Evolutionary conservation across 768 basidiomycete species (phyloP).

Genomic region (Mrakia frigida): DNA sequence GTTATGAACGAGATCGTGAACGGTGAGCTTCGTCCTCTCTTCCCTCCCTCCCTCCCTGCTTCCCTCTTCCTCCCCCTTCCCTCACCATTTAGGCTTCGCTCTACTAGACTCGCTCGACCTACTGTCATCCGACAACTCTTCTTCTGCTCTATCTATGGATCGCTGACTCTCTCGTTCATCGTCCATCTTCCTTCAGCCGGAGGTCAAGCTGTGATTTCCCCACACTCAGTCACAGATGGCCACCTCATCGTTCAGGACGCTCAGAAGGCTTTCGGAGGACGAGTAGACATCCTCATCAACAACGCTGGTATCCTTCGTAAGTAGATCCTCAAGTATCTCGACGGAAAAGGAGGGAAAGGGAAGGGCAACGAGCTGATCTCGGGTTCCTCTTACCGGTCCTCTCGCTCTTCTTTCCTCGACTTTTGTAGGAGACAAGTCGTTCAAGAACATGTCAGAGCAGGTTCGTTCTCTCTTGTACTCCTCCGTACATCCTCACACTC

Average conservation of each 20-base stretch:
- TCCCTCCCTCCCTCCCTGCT: neutral
- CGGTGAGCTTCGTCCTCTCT: slow-evolving; percentile 51
- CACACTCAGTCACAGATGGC: slow-evolving; percentile 30
- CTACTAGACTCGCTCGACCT: slow-evolving; percentile 21
- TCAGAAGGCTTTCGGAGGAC: slow-evolving; percentile 13
- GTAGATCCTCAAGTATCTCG: slow-evolving; percentile 11
- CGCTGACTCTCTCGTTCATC: neutral
- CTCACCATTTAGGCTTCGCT: no score
- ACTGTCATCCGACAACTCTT: neutral
- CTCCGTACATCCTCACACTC: neutral
- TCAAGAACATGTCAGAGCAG: slow-evolving; percentile 94
- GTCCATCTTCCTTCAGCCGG: slow-evolving; percentile 57
- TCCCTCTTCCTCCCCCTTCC: neutral
- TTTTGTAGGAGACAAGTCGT: slow-evolving; percentile 49
- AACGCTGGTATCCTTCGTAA: slow-evolving; percentile 77
- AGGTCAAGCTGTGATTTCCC: slow-evolving; percentile 64
- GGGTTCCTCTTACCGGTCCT: neutral
- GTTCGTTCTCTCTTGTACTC: slow-evolving; percentile 26
- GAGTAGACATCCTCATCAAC: slow-evolving; percentile 63
- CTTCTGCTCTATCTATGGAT: neutral
- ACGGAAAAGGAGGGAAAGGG: neutral
- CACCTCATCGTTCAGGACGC: slow-evolving; percentile 37
- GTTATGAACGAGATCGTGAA: slow-evolving; percentile 82
- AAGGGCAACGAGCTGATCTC: neutral
- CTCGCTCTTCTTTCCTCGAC: neutral